phyloP scores from a whole-genome alignment of 257 asterid genomes.

The Penstemon newberryi region DNA sequence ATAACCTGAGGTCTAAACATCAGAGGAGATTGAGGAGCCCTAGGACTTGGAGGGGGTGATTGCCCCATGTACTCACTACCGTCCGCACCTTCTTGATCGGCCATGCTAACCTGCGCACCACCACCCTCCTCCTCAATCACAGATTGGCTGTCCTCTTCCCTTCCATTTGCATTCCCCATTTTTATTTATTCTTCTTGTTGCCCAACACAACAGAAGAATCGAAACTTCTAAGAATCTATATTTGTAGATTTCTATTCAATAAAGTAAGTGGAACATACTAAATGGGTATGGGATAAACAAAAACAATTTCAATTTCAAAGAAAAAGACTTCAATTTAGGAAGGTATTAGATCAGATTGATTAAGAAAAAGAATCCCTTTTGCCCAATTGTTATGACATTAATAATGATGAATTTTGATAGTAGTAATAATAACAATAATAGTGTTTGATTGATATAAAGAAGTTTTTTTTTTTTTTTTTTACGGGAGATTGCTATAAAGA shows the following conservation, averaged over 20 bases:
- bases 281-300: neutral
- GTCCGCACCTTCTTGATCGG: slow-evolving; percentile 34
- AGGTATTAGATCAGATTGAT: slow-evolving; percentile 15
- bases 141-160: slow-evolving; percentile 54
- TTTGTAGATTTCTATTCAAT: slow-evolving; percentile 28
- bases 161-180: slow-evolving; percentile 85
- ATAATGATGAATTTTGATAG: slow-evolving; percentile 35
- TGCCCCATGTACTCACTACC: slow-evolving; percentile 62
- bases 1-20: slow-evolving; percentile 77
- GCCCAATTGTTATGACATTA: slow-evolving; percentile 16
- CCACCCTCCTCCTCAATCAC: slow-evolving; percentile 37
- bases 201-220: slow-evolving; percentile 16
- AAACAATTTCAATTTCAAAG: neutral
- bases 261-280: slow-evolving; percentile 6
- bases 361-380: slow-evolving; percentile 21
- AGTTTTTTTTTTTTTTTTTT: neutral
- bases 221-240: slow-evolving; percentile 38
- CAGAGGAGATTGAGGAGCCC: slow-evolving; percentile 73
- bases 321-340: neutral
- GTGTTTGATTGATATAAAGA: slow-evolving; percentile 17
- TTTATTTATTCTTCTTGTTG: slow-evolving; percentile 7
- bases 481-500: neutral
- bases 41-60: slow-evolving; percentile 80
- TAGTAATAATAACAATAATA: neutral
- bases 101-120: slow-evolving; percentile 31